phyloP scores from a whole-genome alignment of 139 green algal species.

The Tetradesmus obliquus region DNA sequence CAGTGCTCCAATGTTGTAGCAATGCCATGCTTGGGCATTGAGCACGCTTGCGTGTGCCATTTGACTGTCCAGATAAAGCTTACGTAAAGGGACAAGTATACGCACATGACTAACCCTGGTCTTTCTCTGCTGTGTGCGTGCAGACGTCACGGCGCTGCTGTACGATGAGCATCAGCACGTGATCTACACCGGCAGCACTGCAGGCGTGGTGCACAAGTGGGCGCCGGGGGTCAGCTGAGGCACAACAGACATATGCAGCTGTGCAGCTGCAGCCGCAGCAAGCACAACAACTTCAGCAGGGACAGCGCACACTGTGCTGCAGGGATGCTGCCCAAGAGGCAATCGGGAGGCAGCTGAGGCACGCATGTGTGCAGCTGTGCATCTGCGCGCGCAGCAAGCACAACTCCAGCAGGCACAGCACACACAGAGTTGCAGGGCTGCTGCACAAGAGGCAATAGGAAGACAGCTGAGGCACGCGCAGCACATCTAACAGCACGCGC shows the following conservation, averaged over 20 bases:
- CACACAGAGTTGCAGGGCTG: no score
- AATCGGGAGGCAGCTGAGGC: no score
- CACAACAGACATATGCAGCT: neutral
- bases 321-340: no score
- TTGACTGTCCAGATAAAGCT: neutral
- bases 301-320: no score
- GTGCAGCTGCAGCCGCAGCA: conserved; percentile 6
- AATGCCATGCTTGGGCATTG: neutral
- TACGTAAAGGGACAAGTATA: no score
- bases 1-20: neutral
- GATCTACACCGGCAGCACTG: conserved; percentile 23
- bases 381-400: no score
- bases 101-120: neutral
- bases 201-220: conserved; percentile 17
- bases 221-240: neutral
- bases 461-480: no score
- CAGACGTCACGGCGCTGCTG: conserved; percentile 22
- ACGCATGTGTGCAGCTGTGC: no score
- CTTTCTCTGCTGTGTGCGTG: neutral
- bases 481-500: no score
- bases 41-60: neutral
- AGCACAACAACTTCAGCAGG: neutral
- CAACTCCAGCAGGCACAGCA: no score
- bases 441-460: no score
- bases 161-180: conserved; percentile 5